A percentile compares a stretch with the other conserved stretches of the same genome.
Evolutionary conservation across 1,284 basidiomycete genomes (phyloP).

Genomic region (Malassezia psittaci): DNA sequence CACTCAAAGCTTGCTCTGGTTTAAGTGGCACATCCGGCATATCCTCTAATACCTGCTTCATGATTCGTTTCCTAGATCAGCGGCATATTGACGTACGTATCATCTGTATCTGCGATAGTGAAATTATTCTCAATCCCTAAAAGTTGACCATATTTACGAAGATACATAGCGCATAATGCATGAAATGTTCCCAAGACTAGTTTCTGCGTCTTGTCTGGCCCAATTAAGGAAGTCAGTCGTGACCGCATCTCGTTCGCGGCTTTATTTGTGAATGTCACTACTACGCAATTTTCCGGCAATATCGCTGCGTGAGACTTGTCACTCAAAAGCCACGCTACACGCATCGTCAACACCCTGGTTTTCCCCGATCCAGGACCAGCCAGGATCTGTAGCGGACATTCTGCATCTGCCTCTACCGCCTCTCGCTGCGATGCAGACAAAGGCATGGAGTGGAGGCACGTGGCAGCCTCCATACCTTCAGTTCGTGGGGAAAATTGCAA

Average conservation of each 20-base stretch:
- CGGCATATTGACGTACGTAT: constrained; percentile 40
- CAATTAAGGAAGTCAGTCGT: constrained; percentile 63
- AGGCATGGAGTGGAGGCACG: constrained; percentile 4
- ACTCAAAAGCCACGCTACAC: constrained; percentile 39
- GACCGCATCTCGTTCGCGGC: constrained; percentile 79
- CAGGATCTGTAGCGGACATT: constrained; percentile 37
- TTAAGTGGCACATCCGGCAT: constrained; percentile 58
- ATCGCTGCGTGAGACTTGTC: constrained; percentile 18
- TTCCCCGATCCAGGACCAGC: constrained; percentile 46
- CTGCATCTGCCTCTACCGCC: constrained; percentile 34
- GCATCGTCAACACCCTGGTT: constrained; percentile 40
- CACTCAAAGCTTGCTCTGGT: constrained; percentile 56
- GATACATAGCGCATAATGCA: constrained; percentile 61
- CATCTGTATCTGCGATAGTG: constrained; percentile 70
- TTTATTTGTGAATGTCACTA: constrained; percentile 58
- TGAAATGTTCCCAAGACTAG: constrained; percentile 70
- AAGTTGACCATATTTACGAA: constrained; percentile 59
- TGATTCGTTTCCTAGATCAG: constrained; percentile 56
- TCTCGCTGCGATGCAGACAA: constrained; percentile 32
- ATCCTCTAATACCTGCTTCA: constrained; percentile 57
- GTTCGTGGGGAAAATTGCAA: too few relatives aligned
- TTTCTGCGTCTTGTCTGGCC: constrained; percentile 55
- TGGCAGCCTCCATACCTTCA: neutral
- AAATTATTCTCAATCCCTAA: constrained; percentile 66
- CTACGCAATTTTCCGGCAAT: constrained; percentile 33